Conservation (phyloP, 2,329 filamentous ascomycete genomes). For the Macrophomina phaseolina region DNA sequence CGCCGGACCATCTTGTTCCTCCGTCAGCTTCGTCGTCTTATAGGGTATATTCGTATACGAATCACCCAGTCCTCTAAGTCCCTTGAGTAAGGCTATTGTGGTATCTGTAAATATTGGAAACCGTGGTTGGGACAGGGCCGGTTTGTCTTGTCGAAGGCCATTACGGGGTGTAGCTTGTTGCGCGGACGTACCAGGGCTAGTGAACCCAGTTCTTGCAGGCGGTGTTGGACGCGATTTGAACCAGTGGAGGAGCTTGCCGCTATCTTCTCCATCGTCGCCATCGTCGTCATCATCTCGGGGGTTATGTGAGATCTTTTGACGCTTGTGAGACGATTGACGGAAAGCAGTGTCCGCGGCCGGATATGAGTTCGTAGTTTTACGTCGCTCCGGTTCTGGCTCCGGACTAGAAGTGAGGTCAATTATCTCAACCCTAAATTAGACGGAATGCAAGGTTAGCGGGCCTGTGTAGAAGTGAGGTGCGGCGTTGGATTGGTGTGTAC, state of each 20-base stretch:
- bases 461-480: background rate
- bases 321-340: slow-evolving; percentile 1
- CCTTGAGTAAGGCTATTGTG: background rate
- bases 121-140: background rate
- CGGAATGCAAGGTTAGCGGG: background rate
- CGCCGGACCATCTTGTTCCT: background rate
- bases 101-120: background rate
- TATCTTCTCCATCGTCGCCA: background rate
- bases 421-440: background rate
- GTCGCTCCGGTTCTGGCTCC: background rate
- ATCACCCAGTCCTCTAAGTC: background rate
- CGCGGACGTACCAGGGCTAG: slow-evolving; percentile 2
- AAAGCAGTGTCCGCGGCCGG: background rate
- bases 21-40: background rate
- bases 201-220: background rate
- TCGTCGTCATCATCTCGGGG: background rate
- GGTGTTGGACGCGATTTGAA: background rate
- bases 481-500: background rate
- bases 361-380: background rate
- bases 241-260: background rate
- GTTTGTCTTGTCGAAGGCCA: too few relatives aligned
- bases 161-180: background rate
- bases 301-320: background rate
- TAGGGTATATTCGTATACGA: background rate
- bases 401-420: slow-evolving; percentile 7